Conservation (phyloP, 2,329 filamentous ascomycete genomes). For the Beauveria pseudobassiana region DNA sequence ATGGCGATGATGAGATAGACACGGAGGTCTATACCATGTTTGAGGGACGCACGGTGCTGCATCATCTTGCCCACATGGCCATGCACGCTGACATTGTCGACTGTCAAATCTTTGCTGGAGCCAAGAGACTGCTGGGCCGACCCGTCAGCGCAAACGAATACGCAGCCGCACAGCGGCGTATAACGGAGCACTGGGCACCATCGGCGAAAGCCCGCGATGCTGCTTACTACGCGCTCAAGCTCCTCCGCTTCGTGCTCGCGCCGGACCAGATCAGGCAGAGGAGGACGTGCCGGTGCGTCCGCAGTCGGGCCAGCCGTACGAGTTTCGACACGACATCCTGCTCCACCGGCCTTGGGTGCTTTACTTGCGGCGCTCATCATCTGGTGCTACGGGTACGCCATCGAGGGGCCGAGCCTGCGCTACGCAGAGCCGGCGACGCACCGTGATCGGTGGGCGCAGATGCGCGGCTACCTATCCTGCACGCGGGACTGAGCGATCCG, state of each 20-base stretch:
- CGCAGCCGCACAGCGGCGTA: constrained; percentile 68
- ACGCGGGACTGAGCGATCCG: constrained; percentile 65
- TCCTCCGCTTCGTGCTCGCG: constrained; percentile 76
- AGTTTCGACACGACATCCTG: constrained; percentile 78
- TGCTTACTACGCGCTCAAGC: constrained; percentile 84
- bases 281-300: constrained; percentile 32
- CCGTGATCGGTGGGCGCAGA: constrained; percentile 64
- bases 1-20: constrained; percentile 46
- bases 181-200: constrained; percentile 85
- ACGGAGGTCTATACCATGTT: constrained; percentile 62
- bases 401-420: constrained; percentile 63
- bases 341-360: constrained; percentile 92
- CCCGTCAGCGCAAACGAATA: constrained; percentile 79
- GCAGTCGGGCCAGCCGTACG: constrained; percentile 50
- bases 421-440: constrained; percentile 42
- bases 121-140: constrained; percentile 75
- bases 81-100: constrained; percentile 98
- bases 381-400: constrained; percentile 88
- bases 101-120: constrained; percentile 89
- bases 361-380: constrained; percentile 85
- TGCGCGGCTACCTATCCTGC: constrained; percentile 69
- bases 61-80: constrained; percentile 93
- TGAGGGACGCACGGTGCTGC: constrained; percentile 80
- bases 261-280: constrained; percentile 35
- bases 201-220: constrained; percentile 84